Evolutionary conservation across 208 protist species (phyloP).

Genomic region (Leishmania lainsoni): DNA sequence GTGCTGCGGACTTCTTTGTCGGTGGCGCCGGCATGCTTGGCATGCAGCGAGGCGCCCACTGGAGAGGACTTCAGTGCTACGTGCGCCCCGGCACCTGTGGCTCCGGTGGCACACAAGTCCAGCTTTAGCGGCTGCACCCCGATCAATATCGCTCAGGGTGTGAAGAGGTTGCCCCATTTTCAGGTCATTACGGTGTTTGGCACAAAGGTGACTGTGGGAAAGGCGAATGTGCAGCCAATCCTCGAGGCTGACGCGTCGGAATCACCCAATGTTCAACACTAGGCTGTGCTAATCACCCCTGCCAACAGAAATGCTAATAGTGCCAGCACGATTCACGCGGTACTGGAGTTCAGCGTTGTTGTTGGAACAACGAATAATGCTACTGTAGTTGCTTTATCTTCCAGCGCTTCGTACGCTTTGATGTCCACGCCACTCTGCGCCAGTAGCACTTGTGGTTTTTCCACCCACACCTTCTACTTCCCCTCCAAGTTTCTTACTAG

Average conservation of each 20-base stretch:
- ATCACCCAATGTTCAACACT: constrained; percentile 35
- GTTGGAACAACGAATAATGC: constrained; percentile 20
- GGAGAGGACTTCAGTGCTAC: not conserved
- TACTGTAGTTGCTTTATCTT: constrained; percentile 12
- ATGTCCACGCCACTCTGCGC: constrained; percentile 19
- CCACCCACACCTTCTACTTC: constrained; percentile 59
- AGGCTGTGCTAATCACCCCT: constrained; percentile 29
- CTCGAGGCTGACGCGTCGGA: constrained; percentile 10
- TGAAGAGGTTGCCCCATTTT: constrained; percentile 23
- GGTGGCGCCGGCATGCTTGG: not conserved
- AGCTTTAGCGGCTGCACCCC: constrained; percentile 29
- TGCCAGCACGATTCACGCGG: constrained; percentile 35
- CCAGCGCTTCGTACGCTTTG: constrained; percentile 8
- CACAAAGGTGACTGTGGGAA: constrained; percentile 23
- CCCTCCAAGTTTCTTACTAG: constrained; percentile 46
- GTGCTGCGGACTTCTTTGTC: not conserved
- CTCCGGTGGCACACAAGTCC: not conserved
- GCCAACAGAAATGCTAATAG: constrained; percentile 10
- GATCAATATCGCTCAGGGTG: constrained; percentile 23
- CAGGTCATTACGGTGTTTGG: constrained; percentile 29
- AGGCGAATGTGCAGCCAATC: constrained; percentile 22
- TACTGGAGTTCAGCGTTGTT: constrained; percentile 49
- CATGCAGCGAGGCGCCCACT: not conserved
- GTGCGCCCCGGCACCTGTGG: not conserved
- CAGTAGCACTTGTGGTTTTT: constrained; percentile 31